Evolutionary conservation across 1,284 basidiomycete species (phyloP).

Genomic region (Austroboletus niveus): DNA sequence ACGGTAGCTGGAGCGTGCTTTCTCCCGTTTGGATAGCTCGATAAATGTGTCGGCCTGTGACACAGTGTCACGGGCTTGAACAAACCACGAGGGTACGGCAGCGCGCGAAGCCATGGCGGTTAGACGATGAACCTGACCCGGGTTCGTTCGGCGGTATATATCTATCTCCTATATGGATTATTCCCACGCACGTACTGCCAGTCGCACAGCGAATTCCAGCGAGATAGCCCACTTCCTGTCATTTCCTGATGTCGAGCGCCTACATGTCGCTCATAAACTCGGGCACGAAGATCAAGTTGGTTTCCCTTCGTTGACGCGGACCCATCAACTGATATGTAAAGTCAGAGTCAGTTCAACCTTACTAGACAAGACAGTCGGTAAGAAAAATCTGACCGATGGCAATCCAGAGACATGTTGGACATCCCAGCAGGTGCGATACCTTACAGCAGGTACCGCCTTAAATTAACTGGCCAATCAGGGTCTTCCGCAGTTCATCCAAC

Average conservation of each 20-base stretch:
- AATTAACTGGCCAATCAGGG: constrained; percentile 44
- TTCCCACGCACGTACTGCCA: constrained; percentile 21
- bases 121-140: neutral
- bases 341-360: constrained; percentile 73
- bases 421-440: constrained; percentile 61
- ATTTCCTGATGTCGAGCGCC: constrained; percentile 13
- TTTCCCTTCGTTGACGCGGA: neutral
- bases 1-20: constrained; percentile 22
- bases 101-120: constrained; percentile 11
- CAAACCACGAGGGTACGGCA: constrained; percentile 21
- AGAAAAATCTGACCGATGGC: constrained; percentile 67
- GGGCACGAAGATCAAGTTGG: constrained; percentile 54
- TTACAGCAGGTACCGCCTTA: neutral
- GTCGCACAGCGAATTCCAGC: constrained; percentile 7
- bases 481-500: constrained; percentile 69
- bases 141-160: neutral
- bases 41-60: constrained; percentile 15
- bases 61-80: constrained; percentile 6
- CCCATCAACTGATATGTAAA: constrained; percentile 5
- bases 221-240: neutral
- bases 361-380: constrained; percentile 73
- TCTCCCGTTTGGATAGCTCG: constrained; percentile 25
- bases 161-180: neutral
- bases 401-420: constrained; percentile 82
- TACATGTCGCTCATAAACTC: constrained; percentile 20